Percentiles rank a stretch among this genome's conserved stretches.
Conservation (phyloP, 208 protist genomes). For the Crithidia expoeki region DNA sequence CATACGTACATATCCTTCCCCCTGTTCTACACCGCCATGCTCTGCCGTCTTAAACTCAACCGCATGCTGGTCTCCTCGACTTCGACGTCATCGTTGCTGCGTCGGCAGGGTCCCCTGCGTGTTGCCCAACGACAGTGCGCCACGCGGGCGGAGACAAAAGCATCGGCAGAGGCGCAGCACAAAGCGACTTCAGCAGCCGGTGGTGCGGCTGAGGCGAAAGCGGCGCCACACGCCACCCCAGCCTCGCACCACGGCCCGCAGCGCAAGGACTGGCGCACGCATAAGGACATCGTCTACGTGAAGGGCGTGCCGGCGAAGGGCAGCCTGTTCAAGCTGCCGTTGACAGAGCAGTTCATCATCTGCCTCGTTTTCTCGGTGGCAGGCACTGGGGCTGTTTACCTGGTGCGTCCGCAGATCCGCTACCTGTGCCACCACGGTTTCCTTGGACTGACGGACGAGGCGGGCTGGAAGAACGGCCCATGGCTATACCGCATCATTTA, state of each 20-base stretch:
- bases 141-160: conserved; percentile 33
- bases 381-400: conserved; percentile 61
- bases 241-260: conserved; percentile 40
- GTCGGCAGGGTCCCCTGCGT: conserved; percentile 8
- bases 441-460: conserved; percentile 73
- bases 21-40: conserved; percentile 11
- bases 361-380: conserved; percentile 84
- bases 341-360: conserved; percentile 80
- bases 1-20: no score
- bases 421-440: conserved; percentile 77
- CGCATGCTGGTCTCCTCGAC: conserved; percentile 20
- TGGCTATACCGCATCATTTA: conserved; percentile 88
- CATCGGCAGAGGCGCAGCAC: conserved; percentile 30
- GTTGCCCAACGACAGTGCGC: conserved; percentile 25
- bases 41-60: conserved; percentile 6
- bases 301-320: conserved; percentile 83
- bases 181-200: conserved; percentile 28
- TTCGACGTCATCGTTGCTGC: neutral
- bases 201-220: conserved; percentile 29
- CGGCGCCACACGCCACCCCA: conserved; percentile 16
- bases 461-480: conserved; percentile 75
- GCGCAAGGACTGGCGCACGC: conserved; percentile 81
- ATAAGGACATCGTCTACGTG: conserved; percentile 80
- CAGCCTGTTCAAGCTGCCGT: conserved; percentile 75
- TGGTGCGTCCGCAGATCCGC: conserved; percentile 78